Percentiles rank a stretch among this genome's conserved stretches.
Evolutionary conservation across 202 grass and related monocot species (phyloP).

Genomic region (Elaeis oleifera): DNA sequence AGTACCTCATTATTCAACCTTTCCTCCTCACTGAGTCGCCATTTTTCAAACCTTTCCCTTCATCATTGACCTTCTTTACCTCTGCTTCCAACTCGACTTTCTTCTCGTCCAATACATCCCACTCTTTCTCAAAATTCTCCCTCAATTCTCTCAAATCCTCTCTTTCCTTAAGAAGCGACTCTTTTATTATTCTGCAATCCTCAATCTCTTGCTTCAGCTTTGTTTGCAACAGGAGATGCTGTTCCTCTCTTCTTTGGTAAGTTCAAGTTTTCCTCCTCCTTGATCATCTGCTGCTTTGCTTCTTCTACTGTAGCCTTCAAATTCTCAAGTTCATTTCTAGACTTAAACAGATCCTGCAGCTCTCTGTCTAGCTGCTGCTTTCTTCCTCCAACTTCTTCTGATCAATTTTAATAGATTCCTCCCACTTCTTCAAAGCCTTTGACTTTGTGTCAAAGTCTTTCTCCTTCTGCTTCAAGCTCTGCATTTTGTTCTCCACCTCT

Average conservation of each 20-base stretch:
- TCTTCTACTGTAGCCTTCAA: conserved; percentile 48
- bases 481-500: conserved; percentile 44
- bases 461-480: conserved; percentile 51
- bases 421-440: conserved; percentile 66
- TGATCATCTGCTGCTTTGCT: conserved; percentile 52
- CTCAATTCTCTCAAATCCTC: conserved; percentile 78
- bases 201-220: conserved; percentile 86
- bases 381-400: conserved; percentile 52
- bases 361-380: conserved; percentile 44
- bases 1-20: conserved; percentile 43
- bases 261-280: conserved; percentile 57
- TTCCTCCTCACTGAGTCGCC: conserved; percentile 54
- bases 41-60: conserved; percentile 65
- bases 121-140: conserved; percentile 88
- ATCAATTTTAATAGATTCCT: conserved; percentile 51
- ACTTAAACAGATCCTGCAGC: conserved; percentile 30
- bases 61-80: conserved; percentile 48
- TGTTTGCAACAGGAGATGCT: conserved; percentile 39
- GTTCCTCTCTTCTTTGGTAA: conserved; percentile 72
- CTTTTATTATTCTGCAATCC: conserved; percentile 70
- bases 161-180: conserved; percentile 54
- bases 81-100: conserved; percentile 44
- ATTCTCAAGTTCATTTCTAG: conserved; percentile 47
- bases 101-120: conserved; percentile 91
- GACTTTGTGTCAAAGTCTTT: conserved; percentile 66